Evolutionary conservation across 1,284 basidiomycete genomes (phyloP), one percentile per base, ranked within the genome.

Genomic region (Leccinum variabile): DNA sequence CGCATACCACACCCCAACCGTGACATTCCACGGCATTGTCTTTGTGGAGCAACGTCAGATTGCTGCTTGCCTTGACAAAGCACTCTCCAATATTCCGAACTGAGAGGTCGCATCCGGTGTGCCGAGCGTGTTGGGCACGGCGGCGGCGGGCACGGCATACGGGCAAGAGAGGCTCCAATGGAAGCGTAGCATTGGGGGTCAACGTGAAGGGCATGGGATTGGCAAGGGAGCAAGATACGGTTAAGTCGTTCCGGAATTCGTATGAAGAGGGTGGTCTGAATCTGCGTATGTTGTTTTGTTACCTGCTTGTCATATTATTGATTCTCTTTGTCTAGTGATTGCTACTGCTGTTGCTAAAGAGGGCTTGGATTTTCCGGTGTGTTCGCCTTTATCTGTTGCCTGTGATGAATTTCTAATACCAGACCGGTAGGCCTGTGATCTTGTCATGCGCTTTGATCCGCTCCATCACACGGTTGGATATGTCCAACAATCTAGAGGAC

Each of bases 301-400:
- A 3, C 52, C 22, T 44, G 59, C 4, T 10, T 54, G 16, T 10
- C 13, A 16, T 39, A 16, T 33, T 11, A 41, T 67, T 54, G 59
- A 65, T 39, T 3, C n/a, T 44, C 54, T 66, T 30, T 54, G 5
- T 52, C 39, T 39, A 91, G 90, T 95, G 32, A 80, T 95, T 63
- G 90, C 92, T 3, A 95, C 93, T 0, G 87, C 88, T 8, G 92
- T 95, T 6, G 93, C 91, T 1, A 92, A 95, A 76, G 92, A 95
- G 78, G 93, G 92, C 0, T 81, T 95, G 30, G 92, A 95, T 74
- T 93, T 95, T 75, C 90, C 88, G 13, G 89, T 89, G 70, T 59
- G 82, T 59, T n/a, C 35, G 14, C 35, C 22, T 55, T 5, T 11
- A 44, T 32, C 9, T 18, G 62, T 44, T 35, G 30, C 59, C 28